Evolutionary conservation across 495 filamentous ascomycete genomes (phyloP).

Genomic region (Filosporella fistucella): DNA sequence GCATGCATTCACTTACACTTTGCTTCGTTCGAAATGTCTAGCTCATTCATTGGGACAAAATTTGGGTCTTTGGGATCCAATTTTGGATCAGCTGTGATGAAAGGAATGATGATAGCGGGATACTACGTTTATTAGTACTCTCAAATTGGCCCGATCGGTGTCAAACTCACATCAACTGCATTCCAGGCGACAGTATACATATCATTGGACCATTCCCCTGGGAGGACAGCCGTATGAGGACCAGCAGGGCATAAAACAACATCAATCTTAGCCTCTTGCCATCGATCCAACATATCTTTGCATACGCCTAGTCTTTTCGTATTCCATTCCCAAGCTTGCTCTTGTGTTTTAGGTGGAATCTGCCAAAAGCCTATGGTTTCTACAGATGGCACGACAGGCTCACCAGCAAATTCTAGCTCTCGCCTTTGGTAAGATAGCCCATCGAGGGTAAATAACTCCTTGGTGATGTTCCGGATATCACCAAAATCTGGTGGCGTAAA

Average conservation of each 20-base stretch:
- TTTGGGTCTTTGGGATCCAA: constrained; percentile 19
- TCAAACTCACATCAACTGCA: constrained; percentile 25
- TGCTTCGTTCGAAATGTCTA: constrained; percentile 25
- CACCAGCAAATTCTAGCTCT: constrained; percentile 26
- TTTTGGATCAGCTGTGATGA: constrained; percentile 25
- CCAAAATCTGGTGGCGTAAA: constrained; percentile 16
- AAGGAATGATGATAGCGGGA: constrained; percentile 28
- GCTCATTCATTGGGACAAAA: constrained; percentile 17
- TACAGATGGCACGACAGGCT: constrained; percentile 28
- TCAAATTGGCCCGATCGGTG: neutral
- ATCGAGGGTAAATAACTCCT: constrained; percentile 31
- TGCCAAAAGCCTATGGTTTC: constrained; percentile 28
- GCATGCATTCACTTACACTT: constrained; percentile 19
- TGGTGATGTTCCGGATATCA: constrained; percentile 18
- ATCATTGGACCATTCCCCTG: constrained; percentile 28
- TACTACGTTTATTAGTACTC: constrained; percentile 19
- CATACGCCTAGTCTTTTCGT: constrained; percentile 23
- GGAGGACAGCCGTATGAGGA: constrained; percentile 27
- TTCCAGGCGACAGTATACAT: constrained; percentile 32
- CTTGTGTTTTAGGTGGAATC: constrained; percentile 24
- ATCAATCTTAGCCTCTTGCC: constrained; percentile 27
- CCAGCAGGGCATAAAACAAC: constrained; percentile 28
- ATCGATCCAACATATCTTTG: constrained; percentile 29
- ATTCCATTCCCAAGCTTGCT: constrained; percentile 30
- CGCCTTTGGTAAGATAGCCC: constrained; percentile 28